These are phyloP conservation scores for Sanguinoderma infundibulare DNA, from an alignment of 1,284 basidiomycete genomes.

Conservation along the genomic window DNA sequence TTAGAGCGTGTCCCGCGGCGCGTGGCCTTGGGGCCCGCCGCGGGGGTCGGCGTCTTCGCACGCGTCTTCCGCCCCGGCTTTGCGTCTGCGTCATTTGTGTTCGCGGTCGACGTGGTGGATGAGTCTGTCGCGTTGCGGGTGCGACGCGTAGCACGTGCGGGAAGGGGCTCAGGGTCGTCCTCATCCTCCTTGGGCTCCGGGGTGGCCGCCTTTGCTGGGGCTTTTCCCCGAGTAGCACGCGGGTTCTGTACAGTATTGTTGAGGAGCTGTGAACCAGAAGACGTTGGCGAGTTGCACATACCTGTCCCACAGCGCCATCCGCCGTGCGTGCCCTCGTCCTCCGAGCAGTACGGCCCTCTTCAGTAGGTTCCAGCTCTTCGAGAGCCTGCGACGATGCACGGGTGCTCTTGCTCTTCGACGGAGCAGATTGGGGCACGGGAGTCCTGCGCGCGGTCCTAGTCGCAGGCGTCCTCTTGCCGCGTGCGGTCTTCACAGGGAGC, in stretches of 20 bases:
- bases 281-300: neutral
- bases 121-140: conserved; percentile 20
- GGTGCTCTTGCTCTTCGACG: conserved; percentile 21
- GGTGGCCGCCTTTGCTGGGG: conserved; percentile 6
- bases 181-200: conserved; percentile 21
- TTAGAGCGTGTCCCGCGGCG: conserved; percentile 26
- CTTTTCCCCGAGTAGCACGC: conserved; percentile 14
- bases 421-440: conserved; percentile 22
- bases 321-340: conserved; percentile 25
- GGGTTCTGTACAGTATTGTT: neutral
- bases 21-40: conserved; percentile 11
- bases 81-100: conserved; percentile 11
- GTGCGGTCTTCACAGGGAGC: conserved; percentile 9
- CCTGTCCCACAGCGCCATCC: conserved; percentile 22
- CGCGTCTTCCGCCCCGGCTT: conserved; percentile 27
- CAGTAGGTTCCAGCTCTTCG: conserved; percentile 1
- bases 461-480: conserved; percentile 18
- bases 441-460: conserved; percentile 14
- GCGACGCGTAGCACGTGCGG: conserved; percentile 13
- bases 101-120: conserved; percentile 15
- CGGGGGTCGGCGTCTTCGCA: conserved; percentile 28
- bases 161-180: conserved; percentile 9
- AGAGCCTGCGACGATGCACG: conserved; percentile 13
- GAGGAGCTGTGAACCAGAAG: too few relatives aligned
- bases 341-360: conserved; percentile 8